phyloP scores from a whole-genome alignment of 805 yeast species.

The Lachancea waltii region DNA sequence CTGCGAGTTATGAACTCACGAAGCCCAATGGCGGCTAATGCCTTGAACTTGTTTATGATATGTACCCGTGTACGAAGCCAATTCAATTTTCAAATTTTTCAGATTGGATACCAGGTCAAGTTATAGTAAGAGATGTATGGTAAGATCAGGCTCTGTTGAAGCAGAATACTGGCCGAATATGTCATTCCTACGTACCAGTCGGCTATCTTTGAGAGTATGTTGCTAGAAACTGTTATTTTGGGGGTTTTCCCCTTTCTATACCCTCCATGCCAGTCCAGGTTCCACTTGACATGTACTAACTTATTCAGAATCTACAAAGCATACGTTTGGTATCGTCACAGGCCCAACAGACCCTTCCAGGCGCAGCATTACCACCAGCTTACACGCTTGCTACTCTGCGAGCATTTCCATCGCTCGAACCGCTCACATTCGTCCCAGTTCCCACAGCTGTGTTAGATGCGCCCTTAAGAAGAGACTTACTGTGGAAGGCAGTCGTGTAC shows the following conservation, averaged over 20 bases:
- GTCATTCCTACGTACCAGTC: constrained; percentile 1
- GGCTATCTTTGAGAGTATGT: constrained; percentile 6
- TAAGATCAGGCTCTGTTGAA: too few species aligned
- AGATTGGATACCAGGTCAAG: too few species aligned
- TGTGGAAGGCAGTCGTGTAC: constrained; percentile 90
- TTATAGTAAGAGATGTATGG: background rate
- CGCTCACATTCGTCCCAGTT: constrained; percentile 68
- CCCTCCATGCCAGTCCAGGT: too few species aligned
- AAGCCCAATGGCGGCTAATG: too few species aligned
- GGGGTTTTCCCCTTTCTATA: background rate
- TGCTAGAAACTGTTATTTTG: too few species aligned
- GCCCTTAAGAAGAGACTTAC: constrained; percentile 81
- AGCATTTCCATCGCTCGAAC: constrained; percentile 86
- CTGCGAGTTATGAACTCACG: too few species aligned
- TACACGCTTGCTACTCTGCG: constrained; percentile 74
- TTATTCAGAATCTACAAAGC: constrained; percentile 7
- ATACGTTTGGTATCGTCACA: too few species aligned
- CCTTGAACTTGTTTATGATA: too few species aligned
- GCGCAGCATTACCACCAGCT: constrained; percentile 47
- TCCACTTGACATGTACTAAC: too few species aligned
- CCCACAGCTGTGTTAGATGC: constrained; percentile 61
- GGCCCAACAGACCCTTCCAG: constrained; percentile 16
- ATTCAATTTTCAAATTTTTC: too few species aligned
- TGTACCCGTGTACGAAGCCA: too few species aligned
- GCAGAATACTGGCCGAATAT: too few species aligned